phyloP scores from a whole-genome alignment of 805 yeast species.

The Lipomyces sp. region DNA sequence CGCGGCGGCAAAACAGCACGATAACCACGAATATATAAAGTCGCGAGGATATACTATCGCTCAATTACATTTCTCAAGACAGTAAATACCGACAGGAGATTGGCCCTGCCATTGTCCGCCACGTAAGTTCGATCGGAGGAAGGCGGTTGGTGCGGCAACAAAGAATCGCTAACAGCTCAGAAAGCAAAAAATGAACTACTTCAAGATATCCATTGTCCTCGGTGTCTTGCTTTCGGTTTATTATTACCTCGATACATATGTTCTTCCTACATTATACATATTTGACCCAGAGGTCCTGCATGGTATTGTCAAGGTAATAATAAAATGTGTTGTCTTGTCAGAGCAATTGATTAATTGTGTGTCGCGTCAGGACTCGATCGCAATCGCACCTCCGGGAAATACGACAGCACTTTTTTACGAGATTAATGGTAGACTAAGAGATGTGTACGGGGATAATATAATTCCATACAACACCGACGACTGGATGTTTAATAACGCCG shows the following conservation, averaged over 20 bases:
- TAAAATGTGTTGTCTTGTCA: background rate
- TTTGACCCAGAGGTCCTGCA: slow-evolving; percentile 72
- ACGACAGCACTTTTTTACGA: slow-evolving; percentile 67
- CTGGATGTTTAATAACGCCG: slow-evolving; percentile 98
- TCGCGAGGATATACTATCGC: too few relatives aligned
- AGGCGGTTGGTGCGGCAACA: background rate
- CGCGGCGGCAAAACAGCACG: too few relatives aligned
- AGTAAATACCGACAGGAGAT: too few relatives aligned
- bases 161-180: background rate
- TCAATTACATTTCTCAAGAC: background rate
- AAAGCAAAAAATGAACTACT: slow-evolving; percentile 14
- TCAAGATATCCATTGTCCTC: slow-evolving; percentile 19
- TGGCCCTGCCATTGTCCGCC: background rate
- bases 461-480: slow-evolving; percentile 75
- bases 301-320: slow-evolving; percentile 51
- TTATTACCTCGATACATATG: slow-evolving; percentile 54
- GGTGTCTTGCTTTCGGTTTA: slow-evolving; percentile 23
- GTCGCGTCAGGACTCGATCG: slow-evolving; percentile 42
- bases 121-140: background rate
- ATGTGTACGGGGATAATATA: slow-evolving; percentile 72
- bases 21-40: too few relatives aligned
- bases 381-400: slow-evolving; percentile 45
- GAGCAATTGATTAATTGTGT: background rate
- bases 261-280: slow-evolving; percentile 69
- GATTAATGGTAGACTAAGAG: slow-evolving; percentile 61